A percentile compares a stretch with the other conserved stretches of the same genome.
Conservation (phyloP, 306 rosid genomes). For the Lathyrus aphaca region DNA sequence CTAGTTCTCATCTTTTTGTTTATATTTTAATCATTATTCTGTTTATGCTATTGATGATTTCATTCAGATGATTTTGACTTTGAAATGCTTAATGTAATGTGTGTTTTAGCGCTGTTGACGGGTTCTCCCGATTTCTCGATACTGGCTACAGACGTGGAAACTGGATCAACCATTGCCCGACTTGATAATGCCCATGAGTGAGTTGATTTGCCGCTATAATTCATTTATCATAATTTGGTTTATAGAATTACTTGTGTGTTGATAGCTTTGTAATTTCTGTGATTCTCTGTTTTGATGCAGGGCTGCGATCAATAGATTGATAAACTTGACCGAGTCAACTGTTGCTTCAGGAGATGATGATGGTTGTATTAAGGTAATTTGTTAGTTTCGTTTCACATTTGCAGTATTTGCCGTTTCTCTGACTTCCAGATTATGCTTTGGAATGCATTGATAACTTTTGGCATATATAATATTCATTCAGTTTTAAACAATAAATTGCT, state of each 20-base stretch:
- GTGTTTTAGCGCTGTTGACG: slow-evolving; percentile 66
- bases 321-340: slow-evolving; percentile 70
- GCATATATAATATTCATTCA: neutral
- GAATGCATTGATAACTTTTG: slow-evolving; percentile 10
- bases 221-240: slow-evolving; percentile 21
- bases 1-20: neutral
- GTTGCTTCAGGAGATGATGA: slow-evolving; percentile 91
- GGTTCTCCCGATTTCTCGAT: slow-evolving; percentile 86
- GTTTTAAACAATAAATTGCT: slow-evolving; percentile 13
- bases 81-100: slow-evolving; percentile 27
- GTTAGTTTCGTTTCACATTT: slow-evolving; percentile 29
- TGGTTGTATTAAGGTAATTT: slow-evolving; percentile 78
- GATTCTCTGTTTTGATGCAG: slow-evolving; percentile 46
- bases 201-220: slow-evolving; percentile 26
- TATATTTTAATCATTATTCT: neutral
- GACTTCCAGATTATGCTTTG: slow-evolving; percentile 11
- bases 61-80: slow-evolving; percentile 2
- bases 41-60: neutral
- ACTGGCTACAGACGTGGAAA: slow-evolving; percentile 83
- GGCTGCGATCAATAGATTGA: slow-evolving; percentile 71
- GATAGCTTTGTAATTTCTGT: slow-evolving; percentile 19
- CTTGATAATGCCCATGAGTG: slow-evolving; percentile 80
- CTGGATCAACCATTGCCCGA: slow-evolving; percentile 77
- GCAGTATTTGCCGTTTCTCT: slow-evolving; percentile 18
- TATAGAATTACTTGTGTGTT: neutral